Evolutionary conservation across 2,329 filamentous ascomycete species (phyloP).

Genomic region (Fusarium phyllophilum): DNA sequence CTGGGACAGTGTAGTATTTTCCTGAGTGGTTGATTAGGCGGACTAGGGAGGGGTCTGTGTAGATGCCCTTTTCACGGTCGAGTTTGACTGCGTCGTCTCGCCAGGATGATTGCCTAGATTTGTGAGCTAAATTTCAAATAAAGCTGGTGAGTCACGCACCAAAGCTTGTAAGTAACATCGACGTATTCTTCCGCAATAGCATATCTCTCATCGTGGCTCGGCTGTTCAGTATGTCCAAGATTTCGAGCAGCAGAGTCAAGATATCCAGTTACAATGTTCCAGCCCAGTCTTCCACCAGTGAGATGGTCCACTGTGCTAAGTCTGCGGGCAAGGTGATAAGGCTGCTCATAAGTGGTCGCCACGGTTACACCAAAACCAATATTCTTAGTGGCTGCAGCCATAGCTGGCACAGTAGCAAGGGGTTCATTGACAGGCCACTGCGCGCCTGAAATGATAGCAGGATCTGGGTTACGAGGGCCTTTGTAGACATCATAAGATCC

Average conservation of each 20-base stretch:
- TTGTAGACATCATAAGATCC: conserved; percentile 78
- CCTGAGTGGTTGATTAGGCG: conserved; percentile 74
- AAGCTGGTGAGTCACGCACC: conserved; percentile 45
- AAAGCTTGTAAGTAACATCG: conserved; percentile 72
- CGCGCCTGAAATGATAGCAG: conserved; percentile 70
- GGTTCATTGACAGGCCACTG: conserved; percentile 80
- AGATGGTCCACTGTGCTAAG: conserved; percentile 76
- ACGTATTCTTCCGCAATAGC: conserved; percentile 72
- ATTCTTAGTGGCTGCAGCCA: conserved; percentile 75
- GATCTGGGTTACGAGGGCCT: conserved; percentile 60
- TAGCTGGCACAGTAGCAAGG: conserved; percentile 70
- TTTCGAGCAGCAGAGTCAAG: conserved; percentile 76
- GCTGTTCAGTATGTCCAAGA: conserved; percentile 67
- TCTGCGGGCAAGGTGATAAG: conserved; percentile 73
- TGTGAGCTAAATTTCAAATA: neutral
- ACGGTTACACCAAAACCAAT: conserved; percentile 77
- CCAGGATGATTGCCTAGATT: conserved; percentile 66
- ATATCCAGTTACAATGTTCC: conserved; percentile 73
- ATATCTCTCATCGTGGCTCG: conserved; percentile 72
- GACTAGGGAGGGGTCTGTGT: conserved; percentile 62
- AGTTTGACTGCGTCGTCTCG: conserved; percentile 71
- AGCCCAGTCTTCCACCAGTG: conserved; percentile 64
- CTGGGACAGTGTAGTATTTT: conserved; percentile 71
- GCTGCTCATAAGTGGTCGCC: conserved; percentile 76
- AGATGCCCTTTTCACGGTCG: conserved; percentile 67